phyloP scores from a whole-genome alignment of 2,329 filamentous ascomycete genomes.

The Clonostachys rosea region DNA sequence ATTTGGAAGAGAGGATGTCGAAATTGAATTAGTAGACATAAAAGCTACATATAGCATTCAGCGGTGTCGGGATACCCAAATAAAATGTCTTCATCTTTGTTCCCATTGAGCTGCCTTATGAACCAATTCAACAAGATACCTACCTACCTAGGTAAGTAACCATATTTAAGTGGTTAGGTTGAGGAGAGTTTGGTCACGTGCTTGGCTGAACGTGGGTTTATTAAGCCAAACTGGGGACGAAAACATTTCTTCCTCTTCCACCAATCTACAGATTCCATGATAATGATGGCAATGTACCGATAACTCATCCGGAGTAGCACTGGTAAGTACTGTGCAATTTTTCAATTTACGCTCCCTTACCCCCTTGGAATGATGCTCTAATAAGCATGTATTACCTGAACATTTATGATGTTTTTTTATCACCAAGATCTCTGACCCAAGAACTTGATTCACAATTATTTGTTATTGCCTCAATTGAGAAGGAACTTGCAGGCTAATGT shows the following conservation, averaged over 20 bases:
- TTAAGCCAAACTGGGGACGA: not conserved
- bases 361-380: constrained; percentile 43
- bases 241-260: not conserved
- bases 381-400: constrained; percentile 58
- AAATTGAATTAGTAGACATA: constrained; percentile 35
- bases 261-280: not conserved
- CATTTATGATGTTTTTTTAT: constrained; percentile 55
- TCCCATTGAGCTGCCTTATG: too few relatives aligned
- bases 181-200: not conserved
- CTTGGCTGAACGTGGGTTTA: not conserved
- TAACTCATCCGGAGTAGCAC: constrained; percentile 1
- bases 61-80: too few relatives aligned
- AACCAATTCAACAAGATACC: too few relatives aligned
- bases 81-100: not conserved
- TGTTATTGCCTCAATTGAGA: too few relatives aligned
- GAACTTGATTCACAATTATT: constrained; percentile 6
- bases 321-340: constrained; percentile 23
- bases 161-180: not conserved
- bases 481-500: constrained; percentile 2
- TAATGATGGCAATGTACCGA: too few relatives aligned
- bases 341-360: constrained; percentile 1
- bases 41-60: too few relatives aligned
- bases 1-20: constrained; percentile 73
- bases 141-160: too few relatives aligned
- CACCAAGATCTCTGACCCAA: constrained; percentile 69